Evolutionary conservation across 495 filamentous ascomycete genomes (phyloP), one percentile per base, ranked within the genome.

Genomic region (Neurospora hispaniola): DNA sequence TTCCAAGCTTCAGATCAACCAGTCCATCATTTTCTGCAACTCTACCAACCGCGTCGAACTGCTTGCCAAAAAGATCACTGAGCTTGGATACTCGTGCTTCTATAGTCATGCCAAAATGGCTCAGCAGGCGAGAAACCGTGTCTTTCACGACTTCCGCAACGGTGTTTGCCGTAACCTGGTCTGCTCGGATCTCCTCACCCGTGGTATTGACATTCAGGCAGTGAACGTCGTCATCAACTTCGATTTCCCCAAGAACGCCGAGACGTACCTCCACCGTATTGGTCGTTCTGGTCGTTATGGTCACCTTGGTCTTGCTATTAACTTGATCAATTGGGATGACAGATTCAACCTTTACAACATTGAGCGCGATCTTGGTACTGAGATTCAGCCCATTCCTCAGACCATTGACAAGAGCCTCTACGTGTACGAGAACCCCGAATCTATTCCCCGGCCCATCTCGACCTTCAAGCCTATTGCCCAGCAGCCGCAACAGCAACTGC

Each of bases 141-240:
- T 99, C 70, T 99, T 99, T 85, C 96, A 99, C 82, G 96, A 99
- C 80, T 99, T 99, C 85, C 90, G 96, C 70, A 98, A 98, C 76
- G 96, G 96, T 71, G 93, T 97, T 71, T 97, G 94, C 82, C 94
- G 96, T 73, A 99, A 99, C 79, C 88, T 99, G 10, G 96, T 99
- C 71, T 99, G 96, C 82, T 99, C 96, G 1, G 96, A 99, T 83
- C 87, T 99, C 40, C 88, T 99, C 42, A 99, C 96, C 73, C 94
- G 96, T 79, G 96, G 96, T 87, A 99, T 99, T 78, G 96, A 99
- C 82, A 99, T 99, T 76, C 96, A 99, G 84, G 96, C 96, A 23
- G 96, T 99, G 75, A 99, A 99, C 76, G 96, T 99, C 69, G 96
- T 99, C 76, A 99, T 99, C 87, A 99, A 99, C 82, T 99, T 99